Conservation (phyloP, 768 basidiomycete genomes). For the Plicaturopsis crispa region DNA sequence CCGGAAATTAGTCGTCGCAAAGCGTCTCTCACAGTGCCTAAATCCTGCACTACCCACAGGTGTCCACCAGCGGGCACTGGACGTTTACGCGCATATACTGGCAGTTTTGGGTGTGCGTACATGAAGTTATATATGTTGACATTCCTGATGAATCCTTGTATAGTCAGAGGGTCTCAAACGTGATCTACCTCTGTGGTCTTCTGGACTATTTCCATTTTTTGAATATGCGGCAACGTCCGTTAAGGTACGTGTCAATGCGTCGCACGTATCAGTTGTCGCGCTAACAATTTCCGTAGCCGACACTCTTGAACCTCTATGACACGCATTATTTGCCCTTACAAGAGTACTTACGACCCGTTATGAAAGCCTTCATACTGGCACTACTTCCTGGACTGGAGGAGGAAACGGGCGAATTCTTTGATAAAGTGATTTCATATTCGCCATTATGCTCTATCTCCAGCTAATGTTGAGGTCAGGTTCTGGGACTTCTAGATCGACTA, state of each 20-base stretch:
- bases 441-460: background rate
- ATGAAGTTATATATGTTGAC: background rate
- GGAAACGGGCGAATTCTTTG: slow-evolving; percentile 96
- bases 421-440: slow-evolving; percentile 60
- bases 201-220: slow-evolving; percentile 96
- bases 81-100: slow-evolving; percentile 90
- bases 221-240: slow-evolving; percentile 99
- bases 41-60: slow-evolving; percentile 97
- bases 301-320: slow-evolving; percentile 87
- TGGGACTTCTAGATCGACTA: slow-evolving; percentile 71
- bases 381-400: slow-evolving; percentile 94
- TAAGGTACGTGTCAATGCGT: slow-evolving; percentile 42
- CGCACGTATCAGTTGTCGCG: slow-evolving; percentile 3
- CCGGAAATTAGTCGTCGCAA: slow-evolving; percentile 87
- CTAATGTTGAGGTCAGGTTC: slow-evolving; percentile 41
- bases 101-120: slow-evolving; percentile 78
- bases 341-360: slow-evolving; percentile 72
- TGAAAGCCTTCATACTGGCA: slow-evolving; percentile 92
- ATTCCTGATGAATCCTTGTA: slow-evolving; percentile 4
- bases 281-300: slow-evolving; percentile 43
- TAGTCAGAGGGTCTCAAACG: slow-evolving; percentile 81
- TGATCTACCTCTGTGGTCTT: slow-evolving; percentile 90
- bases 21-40: slow-evolving; percentile 91
- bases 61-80: slow-evolving; percentile 92
- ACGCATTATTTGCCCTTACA: slow-evolving; percentile 87